Percentiles rank a stretch among this genome's conserved stretches.
These are phyloP conservation scores for Blastocystis hominis DNA, from an alignment of 352 stramenopile genomes.

Conservation along the genomic window DNA sequence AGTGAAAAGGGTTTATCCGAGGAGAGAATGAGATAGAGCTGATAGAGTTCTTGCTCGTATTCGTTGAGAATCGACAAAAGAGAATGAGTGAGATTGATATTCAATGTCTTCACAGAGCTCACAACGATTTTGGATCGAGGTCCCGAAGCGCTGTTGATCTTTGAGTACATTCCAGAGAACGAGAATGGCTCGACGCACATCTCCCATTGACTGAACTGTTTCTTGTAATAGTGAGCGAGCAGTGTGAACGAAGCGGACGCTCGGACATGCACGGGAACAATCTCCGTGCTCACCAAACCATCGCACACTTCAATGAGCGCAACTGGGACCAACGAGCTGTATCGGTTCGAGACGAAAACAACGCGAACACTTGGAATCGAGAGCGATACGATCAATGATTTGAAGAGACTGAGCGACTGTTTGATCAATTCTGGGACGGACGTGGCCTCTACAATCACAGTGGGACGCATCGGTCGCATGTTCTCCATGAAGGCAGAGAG, in stretches of 20 bases:
- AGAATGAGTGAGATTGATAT: background rate
- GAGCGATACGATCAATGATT: background rate
- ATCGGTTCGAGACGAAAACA: background rate
- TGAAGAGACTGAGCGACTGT: background rate
- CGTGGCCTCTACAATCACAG: background rate
- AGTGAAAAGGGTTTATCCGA: background rate
- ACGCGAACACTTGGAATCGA: background rate
- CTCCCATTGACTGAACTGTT: background rate
- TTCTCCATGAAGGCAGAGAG: background rate
- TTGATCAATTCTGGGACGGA: too few species aligned
- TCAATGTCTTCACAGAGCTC: background rate
- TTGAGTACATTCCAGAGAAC: background rate
- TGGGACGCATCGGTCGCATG: too few species aligned
- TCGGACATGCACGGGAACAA: background rate
- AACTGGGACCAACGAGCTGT: slow-evolving; percentile 5
- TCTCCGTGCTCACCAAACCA: background rate
- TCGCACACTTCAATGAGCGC: background rate
- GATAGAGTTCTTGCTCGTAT: background rate
- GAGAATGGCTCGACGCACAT: background rate
- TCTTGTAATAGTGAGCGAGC: background rate
- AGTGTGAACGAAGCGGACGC: background rate
- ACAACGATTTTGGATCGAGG: background rate
- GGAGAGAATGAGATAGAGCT: background rate
- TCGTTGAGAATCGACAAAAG: background rate
- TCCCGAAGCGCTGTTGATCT: background rate